phyloP scores from a whole-genome alignment of 78 protist species.

The Dictyostelium brefeldianum region DNA sequence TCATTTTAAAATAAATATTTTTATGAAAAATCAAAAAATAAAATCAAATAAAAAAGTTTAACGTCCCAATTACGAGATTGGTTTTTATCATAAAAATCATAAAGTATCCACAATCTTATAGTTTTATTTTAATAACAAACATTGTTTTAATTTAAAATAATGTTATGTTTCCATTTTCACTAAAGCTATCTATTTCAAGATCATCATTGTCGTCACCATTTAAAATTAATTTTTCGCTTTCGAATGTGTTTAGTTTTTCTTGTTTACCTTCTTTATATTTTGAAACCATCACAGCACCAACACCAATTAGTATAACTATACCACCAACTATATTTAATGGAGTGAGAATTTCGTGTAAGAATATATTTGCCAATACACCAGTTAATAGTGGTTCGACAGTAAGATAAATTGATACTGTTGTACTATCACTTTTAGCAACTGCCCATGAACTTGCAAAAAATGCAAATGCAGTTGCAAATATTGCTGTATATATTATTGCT shows the following conservation, averaged over 20 bases:
- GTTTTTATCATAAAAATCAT: too few relatives aligned
- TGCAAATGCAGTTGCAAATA: constrained; percentile 52
- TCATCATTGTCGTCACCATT: too few relatives aligned
- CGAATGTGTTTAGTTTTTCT: constrained; percentile 12
- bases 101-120: too few relatives aligned
- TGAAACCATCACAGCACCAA: constrained; percentile 41
- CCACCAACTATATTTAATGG: constrained; percentile 53
- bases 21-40: not conserved
- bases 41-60: not conserved
- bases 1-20: too few relatives aligned
- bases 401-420: constrained; percentile 53
- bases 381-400: constrained; percentile 54
- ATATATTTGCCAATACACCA: constrained; percentile 17
- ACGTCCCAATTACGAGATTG: too few relatives aligned
- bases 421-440: constrained; percentile 31
- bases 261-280: constrained; percentile 37
- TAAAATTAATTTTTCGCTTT: constrained; percentile 17
- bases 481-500: constrained; percentile 26
- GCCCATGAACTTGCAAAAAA: constrained; percentile 59
- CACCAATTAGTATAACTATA: constrained; percentile 28
- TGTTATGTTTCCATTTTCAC: too few relatives aligned
- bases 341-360: constrained; percentile 38
- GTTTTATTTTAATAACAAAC: not conserved
- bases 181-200: too few relatives aligned
- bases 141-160: not conserved